Evolutionary conservation across 495 filamentous ascomycete genomes (phyloP), one percentile per base, ranked within the genome.

Genomic region (Trichocladium antarcticum): DNA sequence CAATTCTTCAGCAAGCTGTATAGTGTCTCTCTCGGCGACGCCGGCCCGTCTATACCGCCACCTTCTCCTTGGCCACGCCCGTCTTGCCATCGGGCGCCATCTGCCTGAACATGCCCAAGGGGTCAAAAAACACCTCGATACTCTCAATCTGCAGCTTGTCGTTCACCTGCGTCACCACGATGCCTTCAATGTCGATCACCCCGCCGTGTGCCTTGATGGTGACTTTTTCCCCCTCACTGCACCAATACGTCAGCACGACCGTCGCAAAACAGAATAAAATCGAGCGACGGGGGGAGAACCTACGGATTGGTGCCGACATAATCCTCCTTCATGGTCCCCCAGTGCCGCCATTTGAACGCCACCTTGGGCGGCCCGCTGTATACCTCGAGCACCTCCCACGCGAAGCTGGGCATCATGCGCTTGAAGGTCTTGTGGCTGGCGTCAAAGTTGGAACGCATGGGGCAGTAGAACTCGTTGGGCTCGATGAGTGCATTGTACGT

Each of bases 401-500:
- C 78, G 65, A 84, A 83, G 0, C 74, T 77, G 12, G 78, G 79
- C 79, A 83, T 83, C 76, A 80, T 81, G 21, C 75, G 64, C 66
- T 82, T 83, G 55, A 84, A 82, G 1, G 77, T 74, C 68, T 83
- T 81, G 64, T 83, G 79, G 56, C 73, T 77, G 5, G 63, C 67
- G 11, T 70, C 71, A 51, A 83, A 83, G 58, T 75, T 74, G 21
- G 69, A 75, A 39, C 73, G 68, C 27, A 61, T 64, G 6, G 79
- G 78, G 51, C 73, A 74, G 60, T 83, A 83, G 69, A 72, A 81
- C 60, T 78, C 68, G 60, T 76, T 78, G 15, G 76, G 58, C 20
- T 69, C 64, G 49, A 83, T 70, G 58, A 84, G 71, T 34, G 79
- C 80, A 62, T 82, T 84, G 65, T 84, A 83, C 2, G 80, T 83